Base-by-base conservation (phyloP, 2,329 filamentous ascomycete genomes). In the Stagonosporopsis chrysanthemi region DNA sequence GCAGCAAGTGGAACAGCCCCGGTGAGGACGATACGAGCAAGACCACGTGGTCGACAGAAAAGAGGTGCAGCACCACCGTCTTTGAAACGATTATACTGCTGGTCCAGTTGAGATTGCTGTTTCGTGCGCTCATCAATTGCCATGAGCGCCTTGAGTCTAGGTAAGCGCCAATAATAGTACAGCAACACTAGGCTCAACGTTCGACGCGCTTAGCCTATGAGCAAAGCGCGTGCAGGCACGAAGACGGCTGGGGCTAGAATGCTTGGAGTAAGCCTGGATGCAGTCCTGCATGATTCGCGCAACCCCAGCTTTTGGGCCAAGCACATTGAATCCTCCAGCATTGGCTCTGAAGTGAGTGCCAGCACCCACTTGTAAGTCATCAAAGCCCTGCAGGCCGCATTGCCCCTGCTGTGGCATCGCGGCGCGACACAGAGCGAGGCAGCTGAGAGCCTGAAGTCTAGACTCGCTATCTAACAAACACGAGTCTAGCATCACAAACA, bases 191-290 rank as follows among this genome's bases (percentile, higher is more conserved):
- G 29, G 29, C 8, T 3, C 9, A 49, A 45, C 38, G 17, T 33
- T 46, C 15, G 19, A 47, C n/a, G 42, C 51, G 47, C 41, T 53
- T 50, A 45, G 49, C 65, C 63, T 66, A 66, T 67, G 38, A 44
- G 56, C 19, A 47, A 24, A 11, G 35, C 19, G 54, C 56, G 38
- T 57, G 53, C 23, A 48, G 44, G 52, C 64, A 65, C 63, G 52
- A 62, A 40, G 50, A 28, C 55, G 31, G 35, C 36, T 33, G 38
- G 55, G 58, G 40, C 59, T 60, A 65, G 51, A 57, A 53, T 58
- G 31, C 39, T 60, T 56, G n/a, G 44, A 41, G 52, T 56, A 59
- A 59, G 44, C 40, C 43, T 35, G 24, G 23, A 44, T 48, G 39
- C 43, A 41, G 23, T 17, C 48, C 48, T 57, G 54, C 54, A 57